phyloP scores from a whole-genome alignment of 192 early-diverging fungal genomes.

The Coemansia sp. region DNA sequence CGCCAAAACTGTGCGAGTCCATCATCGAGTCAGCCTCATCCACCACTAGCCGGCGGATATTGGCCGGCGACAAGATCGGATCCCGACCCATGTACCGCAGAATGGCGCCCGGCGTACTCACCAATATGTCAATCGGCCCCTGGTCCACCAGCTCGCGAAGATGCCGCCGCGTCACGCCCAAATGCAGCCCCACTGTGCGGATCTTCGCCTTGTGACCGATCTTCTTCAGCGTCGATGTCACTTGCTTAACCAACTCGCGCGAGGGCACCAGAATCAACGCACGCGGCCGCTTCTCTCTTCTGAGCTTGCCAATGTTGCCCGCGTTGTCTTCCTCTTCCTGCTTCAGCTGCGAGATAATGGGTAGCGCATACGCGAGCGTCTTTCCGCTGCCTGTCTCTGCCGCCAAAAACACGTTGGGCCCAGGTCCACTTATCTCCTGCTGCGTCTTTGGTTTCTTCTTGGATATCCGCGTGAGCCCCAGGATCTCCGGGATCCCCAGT shows the following conservation, averaged over 20 bases:
- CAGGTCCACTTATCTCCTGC: neutral
- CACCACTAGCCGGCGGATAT: slow-evolving; percentile 72
- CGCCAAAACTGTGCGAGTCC: slow-evolving; percentile 72
- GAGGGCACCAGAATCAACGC: slow-evolving; percentile 88
- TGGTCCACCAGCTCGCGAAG: slow-evolving; percentile 56
- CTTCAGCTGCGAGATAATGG: slow-evolving; percentile 78
- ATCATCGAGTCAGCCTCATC: slow-evolving; percentile 97
- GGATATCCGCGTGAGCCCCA: slow-evolving; percentile 37
- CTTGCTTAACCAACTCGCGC: slow-evolving; percentile 84
- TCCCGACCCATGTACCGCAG: slow-evolving; percentile 61
- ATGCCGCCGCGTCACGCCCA: slow-evolving; percentile 50
- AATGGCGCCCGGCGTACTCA: slow-evolving; percentile 78
- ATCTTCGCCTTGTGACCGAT: slow-evolving; percentile 71
- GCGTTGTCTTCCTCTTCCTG: slow-evolving; percentile 54
- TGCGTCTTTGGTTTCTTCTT: slow-evolving; percentile 8
- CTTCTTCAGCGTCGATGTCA: slow-evolving; percentile 71
- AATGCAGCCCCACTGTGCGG: slow-evolving; percentile 66
- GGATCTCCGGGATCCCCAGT: slow-evolving; percentile 74
- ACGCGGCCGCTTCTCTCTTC: slow-evolving; percentile 75
- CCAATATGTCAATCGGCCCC: slow-evolving; percentile 81
- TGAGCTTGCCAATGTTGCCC: slow-evolving; percentile 31
- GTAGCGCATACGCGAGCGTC: slow-evolving; percentile 85
- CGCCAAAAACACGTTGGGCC: slow-evolving; percentile 67
- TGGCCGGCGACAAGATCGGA: slow-evolving; percentile 61
- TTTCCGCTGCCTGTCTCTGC: slow-evolving; percentile 95